phyloP scores from a whole-genome alignment of 2,329 filamentous ascomycete species.

The Epichloe coenophiala region DNA sequence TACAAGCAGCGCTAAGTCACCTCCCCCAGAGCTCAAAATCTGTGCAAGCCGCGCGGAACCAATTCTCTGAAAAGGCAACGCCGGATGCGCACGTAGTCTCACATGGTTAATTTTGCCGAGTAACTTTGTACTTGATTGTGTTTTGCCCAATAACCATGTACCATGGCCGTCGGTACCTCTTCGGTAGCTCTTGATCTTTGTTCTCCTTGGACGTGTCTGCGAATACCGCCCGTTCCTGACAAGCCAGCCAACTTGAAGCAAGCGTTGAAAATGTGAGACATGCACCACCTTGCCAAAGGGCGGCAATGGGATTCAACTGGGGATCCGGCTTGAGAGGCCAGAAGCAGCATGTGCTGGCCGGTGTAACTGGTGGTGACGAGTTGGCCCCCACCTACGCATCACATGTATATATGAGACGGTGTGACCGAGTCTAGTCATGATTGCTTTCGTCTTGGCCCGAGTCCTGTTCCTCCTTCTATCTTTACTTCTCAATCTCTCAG shows the following conservation, averaged over 20 bases:
- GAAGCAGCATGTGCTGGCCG: too few species aligned
- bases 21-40: conserved; percentile 19
- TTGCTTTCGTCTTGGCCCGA: not conserved
- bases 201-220: too few species aligned
- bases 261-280: too few species aligned
- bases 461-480: not conserved
- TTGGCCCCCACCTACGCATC: not conserved
- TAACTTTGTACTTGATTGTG: not conserved
- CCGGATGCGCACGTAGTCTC: conserved; percentile 2
- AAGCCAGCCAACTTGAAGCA: too few species aligned
- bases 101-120: conserved; percentile 4
- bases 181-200: too few species aligned
- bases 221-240: too few species aligned
- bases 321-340: too few species aligned
- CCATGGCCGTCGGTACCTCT: too few species aligned
- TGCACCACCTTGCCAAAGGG: too few species aligned
- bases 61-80: conserved; percentile 8
- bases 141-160: too few species aligned
- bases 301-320: too few species aligned
- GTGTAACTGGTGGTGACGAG: not conserved
- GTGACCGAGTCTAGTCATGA: not conserved
- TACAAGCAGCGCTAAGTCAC: conserved; percentile 14
- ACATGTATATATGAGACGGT: not conserved
- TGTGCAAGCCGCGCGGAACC: conserved; percentile 15
- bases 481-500: not conserved